Base-by-base conservation (phyloP, 129 eudicot species). In the Flaveria brownii region DNA sequence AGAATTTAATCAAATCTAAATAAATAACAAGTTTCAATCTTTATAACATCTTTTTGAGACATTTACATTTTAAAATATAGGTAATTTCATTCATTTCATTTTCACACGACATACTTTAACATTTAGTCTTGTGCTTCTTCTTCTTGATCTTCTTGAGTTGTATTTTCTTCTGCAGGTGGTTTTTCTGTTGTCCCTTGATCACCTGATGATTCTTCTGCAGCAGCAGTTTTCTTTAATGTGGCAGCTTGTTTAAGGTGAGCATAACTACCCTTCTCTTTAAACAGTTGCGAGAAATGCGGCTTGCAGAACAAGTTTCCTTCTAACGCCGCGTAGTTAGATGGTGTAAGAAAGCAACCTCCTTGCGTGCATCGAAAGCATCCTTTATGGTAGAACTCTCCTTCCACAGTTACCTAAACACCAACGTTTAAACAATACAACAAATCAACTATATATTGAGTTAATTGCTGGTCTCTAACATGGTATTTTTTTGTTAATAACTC, bases 221-320 rank as follows among this genome's bases (percentile, higher is more conserved):
- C 20, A 11, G 60, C 70, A 1, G 22, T 45, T 69, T 86, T 90
- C 82, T 85, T 92, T 26, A 63, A 62, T 1, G 87, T 78, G 6
- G 78, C 66, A 16, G 92, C 81, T 74, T 90, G 83, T 12, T 87
- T 86, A 52, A 93, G 90, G 71, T 86, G 87, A 52, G 18, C 25
- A 71, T 90, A 93, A 80, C 89, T 84, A 15, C 98, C 97, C 64
- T 88, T 93, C 70, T 93, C 96, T 79, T 93, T 93, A 55, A 93
- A 93, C n/a, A 93, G 80, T 64, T 93, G 98, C 3, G 92, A 76
- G 60, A 93, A 93, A 71, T 93, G 98, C 5, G 98, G 92, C 78
- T 93, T 93, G 87, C 98, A 93, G 39, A 90, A 93, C 39, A 90
- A 70, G 15, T 82, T 69, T 47, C 98, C 96, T 60, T 93, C 98